Percentiles rank a stretch among this genome's conserved stretches.
These are phyloP conservation scores for Penicillium palitans DNA, from an alignment of 2,329 filamentous ascomycete species.

Conservation along the genomic window DNA sequence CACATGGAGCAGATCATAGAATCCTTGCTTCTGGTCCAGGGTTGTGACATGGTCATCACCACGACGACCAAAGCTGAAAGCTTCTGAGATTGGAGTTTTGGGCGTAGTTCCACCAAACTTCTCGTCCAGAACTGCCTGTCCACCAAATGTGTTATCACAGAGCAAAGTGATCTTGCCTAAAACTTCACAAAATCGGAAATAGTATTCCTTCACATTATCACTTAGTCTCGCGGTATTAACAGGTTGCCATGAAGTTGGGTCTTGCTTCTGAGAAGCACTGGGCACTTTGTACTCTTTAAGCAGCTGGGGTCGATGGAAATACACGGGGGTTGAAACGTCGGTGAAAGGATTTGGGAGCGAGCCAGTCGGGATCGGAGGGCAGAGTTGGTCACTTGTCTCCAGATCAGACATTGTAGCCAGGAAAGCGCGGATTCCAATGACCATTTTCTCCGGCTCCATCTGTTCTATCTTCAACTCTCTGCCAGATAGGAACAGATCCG, in stretches of 20 bases:
- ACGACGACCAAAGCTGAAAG: constrained; percentile 83
- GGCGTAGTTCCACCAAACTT: constrained; percentile 85
- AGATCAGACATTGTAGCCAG: constrained; percentile 89
- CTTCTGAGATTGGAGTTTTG: constrained; percentile 92
- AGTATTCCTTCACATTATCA: constrained; percentile 79
- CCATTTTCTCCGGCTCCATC: constrained; percentile 92
- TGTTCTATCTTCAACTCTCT: constrained; percentile 86
- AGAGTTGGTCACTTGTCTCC: constrained; percentile 74
- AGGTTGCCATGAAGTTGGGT: constrained; percentile 44
- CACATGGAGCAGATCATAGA: constrained; percentile 93
- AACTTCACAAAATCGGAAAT: constrained; percentile 89
- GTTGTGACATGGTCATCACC: constrained; percentile 75
- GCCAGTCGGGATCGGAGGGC: constrained; percentile 79
- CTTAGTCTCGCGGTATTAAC: constrained; percentile 64
- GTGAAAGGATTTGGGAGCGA: constrained; percentile 44
- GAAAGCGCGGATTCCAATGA: constrained; percentile 95
- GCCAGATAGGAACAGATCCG: constrained; percentile 75
- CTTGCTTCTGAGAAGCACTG: constrained; percentile 33
- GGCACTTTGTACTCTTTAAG: constrained; percentile 38
- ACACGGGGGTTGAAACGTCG: constrained; percentile 38
- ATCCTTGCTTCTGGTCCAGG: constrained; percentile 84
- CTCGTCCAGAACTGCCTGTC: constrained; percentile 91
- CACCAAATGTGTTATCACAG: constrained; percentile 95
- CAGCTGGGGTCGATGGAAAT: constrained; percentile 40
- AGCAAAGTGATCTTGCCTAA: constrained; percentile 93